Conservation (phyloP, 2,329 filamentous ascomycete genomes). For the Zymoseptoria pseudotritici region DNA sequence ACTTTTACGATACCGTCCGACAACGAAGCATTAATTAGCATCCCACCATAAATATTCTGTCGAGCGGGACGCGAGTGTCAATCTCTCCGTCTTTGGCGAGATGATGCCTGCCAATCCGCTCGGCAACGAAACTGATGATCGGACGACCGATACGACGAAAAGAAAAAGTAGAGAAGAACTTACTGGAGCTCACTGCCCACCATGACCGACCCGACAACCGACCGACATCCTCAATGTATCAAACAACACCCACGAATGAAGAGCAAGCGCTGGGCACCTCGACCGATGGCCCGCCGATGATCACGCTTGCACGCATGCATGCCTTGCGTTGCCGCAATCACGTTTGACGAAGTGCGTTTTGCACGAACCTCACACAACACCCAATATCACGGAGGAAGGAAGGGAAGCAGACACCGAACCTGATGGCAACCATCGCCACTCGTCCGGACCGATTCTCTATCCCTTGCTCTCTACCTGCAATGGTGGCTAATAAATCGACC, state of each 20-base stretch:
- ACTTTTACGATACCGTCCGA: slow-evolving; percentile 8
- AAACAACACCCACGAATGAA: neutral
- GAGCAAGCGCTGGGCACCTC: neutral
- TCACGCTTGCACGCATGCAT: neutral
- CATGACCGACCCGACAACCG: slow-evolving; percentile 4
- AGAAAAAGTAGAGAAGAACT: slow-evolving; percentile 16
- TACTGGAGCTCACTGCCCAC: slow-evolving; percentile 14
- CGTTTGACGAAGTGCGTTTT: neutral
- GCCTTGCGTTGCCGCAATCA: neutral
- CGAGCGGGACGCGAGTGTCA: neutral
- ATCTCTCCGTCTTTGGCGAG: slow-evolving; percentile 2
- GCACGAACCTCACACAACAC: neutral
- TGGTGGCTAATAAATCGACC: neutral
- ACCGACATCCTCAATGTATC: neutral
- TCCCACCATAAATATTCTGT: slow-evolving; percentile 7
- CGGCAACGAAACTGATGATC: slow-evolving; percentile 11
- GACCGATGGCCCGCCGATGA: neutral
- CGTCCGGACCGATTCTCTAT: neutral
- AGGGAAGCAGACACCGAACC: neutral
- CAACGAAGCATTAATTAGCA: slow-evolving; percentile 14
- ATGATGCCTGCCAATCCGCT: slow-evolving; percentile 7
- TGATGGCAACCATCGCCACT: neutral
- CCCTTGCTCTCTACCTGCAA: neutral
- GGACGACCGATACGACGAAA: slow-evolving; percentile 16
- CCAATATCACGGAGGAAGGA: neutral